A percentile compares a stretch with the other conserved stretches of the same genome.
These are phyloP conservation scores for Desmodesmus armatus DNA, from an alignment of 139 green algal species.

Conservation along the genomic window DNA sequence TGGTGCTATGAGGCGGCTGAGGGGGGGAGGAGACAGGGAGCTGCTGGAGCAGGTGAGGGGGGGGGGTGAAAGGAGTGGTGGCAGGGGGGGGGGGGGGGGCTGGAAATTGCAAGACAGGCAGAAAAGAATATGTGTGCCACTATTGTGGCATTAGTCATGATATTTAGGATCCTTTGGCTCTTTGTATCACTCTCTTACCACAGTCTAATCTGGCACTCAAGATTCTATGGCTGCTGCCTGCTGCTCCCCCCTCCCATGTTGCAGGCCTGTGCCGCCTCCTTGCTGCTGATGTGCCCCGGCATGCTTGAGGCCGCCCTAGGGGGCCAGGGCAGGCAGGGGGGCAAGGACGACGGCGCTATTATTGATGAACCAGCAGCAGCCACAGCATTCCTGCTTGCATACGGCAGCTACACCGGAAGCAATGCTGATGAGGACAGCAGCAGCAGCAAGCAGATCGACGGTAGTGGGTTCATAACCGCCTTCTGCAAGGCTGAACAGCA, in stretches of 20 bases:
- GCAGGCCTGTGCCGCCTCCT: constrained; percentile 11
- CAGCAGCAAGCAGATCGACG: constrained; percentile 1
- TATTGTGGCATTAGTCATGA: too few relatives aligned
- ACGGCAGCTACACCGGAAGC: neutral
- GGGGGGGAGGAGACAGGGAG: constrained; percentile 35
- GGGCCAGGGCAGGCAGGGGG: constrained; percentile 17
- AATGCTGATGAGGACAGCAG: neutral
- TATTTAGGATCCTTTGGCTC: too few relatives aligned
- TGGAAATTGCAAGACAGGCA: too few relatives aligned
- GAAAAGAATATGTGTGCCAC: too few relatives aligned
- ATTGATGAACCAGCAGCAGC: constrained; percentile 45
- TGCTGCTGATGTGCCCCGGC: constrained; percentile 45
- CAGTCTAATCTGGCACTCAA: too few relatives aligned
- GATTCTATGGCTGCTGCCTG: too few relatives aligned
- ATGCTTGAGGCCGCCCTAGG: constrained; percentile 43
- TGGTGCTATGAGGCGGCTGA: constrained; percentile 10
- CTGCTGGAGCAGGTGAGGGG: constrained; percentile 48
- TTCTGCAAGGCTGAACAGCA: neutral
- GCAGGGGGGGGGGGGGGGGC: too few relatives aligned
- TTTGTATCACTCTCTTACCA: too few relatives aligned
- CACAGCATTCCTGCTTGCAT: constrained; percentile 31
- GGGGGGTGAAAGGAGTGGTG: too few relatives aligned
- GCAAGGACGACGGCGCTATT: constrained; percentile 35
- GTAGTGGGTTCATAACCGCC: neutral
- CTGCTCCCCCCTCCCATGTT: too few relatives aligned